Evolutionary conservation across 345 rosid genomes (phyloP), one percentile per base, ranked within the genome.

Genomic region (Dimocarpus longan): DNA sequence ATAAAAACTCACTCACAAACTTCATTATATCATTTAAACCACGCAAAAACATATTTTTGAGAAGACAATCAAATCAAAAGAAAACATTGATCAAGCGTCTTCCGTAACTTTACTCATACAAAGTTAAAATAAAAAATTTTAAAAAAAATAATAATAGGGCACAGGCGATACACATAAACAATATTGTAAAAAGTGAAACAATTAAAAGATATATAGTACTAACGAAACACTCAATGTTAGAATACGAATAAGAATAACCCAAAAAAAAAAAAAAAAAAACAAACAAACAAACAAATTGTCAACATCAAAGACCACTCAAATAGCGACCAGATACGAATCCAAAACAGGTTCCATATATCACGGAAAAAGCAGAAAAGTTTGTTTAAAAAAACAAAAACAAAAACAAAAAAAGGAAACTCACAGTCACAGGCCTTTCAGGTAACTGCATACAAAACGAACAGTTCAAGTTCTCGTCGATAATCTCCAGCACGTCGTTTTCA

Each of bases 381-480:
- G 37, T 32, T 32, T 32, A 32, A 32, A 32, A 32, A 32, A 32
- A 32, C 3, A 32, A 32, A 32, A 32, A 32, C 37, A 32, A 4
- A 42, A 50, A 66, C 0, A 6, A 43, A 46, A 67, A 68, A 11
- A 56, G 4, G 6, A 42, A 44, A n/a, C 43, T 24, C 46, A 52
- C 16, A 9, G 37, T 50, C 19, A 88, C 89, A 5, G 89, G 90
- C 56, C 87, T 68, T 18, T 84, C 86, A 16, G 84, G 86, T 28
- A 86, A 56, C 77, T 66, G 84, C 82, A 82, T 78, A 68, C 90
- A 88, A 68, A 84, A 76, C 5, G 89, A 65, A 66, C 90, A 85
- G 57, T 84, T 82, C 65, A 84, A 57, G 72, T 70, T 73, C 64
- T 43, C 86, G 44, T 50, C 83, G 42, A 88, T 82, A 75, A 80